Conservation (phyloP, 164 flowering plant genomes). For the Vitis labrusca region DNA sequence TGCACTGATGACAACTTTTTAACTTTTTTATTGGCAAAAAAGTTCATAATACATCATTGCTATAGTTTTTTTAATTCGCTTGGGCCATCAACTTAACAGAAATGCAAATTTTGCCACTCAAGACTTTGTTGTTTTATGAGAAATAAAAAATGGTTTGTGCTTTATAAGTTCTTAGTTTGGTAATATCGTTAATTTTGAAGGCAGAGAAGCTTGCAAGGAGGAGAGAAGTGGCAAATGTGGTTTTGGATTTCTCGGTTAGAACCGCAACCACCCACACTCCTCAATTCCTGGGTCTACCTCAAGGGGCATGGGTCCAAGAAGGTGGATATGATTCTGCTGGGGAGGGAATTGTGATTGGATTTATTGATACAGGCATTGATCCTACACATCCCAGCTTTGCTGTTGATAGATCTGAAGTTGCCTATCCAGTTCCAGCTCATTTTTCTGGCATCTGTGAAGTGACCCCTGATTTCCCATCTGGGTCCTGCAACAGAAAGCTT, state of each 20-base stretch:
- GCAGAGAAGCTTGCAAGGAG: constrained; percentile 78
- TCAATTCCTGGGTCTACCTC: constrained; percentile 87
- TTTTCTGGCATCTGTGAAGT: constrained; percentile 96
- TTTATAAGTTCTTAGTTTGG: neutral
- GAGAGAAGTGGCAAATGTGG: constrained; percentile 83
- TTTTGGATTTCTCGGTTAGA: constrained; percentile 88
- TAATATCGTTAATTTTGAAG: constrained; percentile 37
- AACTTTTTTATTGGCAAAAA: neutral
- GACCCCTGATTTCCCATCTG: constrained; percentile 91
- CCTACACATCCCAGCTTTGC: constrained; percentile 93
- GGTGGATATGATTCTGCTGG: constrained; percentile 92
- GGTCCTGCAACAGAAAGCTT: constrained; percentile 97
- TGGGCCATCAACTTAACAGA: too few relatives aligned
- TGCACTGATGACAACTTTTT: neutral
- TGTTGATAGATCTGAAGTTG: constrained; percentile 45
- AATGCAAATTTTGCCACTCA: too few relatives aligned
- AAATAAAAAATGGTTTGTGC: too few relatives aligned
- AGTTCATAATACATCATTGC: too few relatives aligned
- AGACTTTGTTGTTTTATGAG: too few relatives aligned
- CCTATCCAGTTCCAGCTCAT: constrained; percentile 70
- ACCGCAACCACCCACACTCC: constrained; percentile 97
- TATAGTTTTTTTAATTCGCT: too few relatives aligned
- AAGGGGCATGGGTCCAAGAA: constrained; percentile 84
- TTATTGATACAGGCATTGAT: constrained; percentile 96
- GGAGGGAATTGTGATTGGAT: constrained; percentile 89